Base-by-base conservation (phyloP, 257 asterid species). In the Forsythia viridissima region DNA sequence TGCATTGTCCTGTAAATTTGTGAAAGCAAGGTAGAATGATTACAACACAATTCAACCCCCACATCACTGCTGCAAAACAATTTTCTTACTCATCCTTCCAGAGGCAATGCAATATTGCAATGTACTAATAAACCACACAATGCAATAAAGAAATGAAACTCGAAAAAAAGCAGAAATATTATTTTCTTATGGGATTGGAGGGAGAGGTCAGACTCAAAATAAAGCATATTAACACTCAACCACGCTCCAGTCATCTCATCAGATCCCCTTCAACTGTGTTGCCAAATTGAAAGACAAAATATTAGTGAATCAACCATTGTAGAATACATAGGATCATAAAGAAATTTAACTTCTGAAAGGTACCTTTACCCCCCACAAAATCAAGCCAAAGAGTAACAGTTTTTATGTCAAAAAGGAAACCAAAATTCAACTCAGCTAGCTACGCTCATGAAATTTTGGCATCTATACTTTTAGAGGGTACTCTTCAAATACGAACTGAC, bases 1-100 rank as follows among this genome's bases (percentile, higher is more conserved):
- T 68, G 99, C 99, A 83, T 86, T 93, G 80, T 93, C 98, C 98
- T 94, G 94, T 74, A 86, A 61, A 79, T 71, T 70, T 63, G 77
- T 42, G 18, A 70, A 15, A 57, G 42, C 21, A 72, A 73, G 76
- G 71, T 37, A 73, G 55, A 43, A 20, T 46, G 30, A 70, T 39
- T 63, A 39, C 15, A 40, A 66, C 30, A n/a, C 12, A 34, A 2
- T n/a, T 46, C 16, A 8, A 71, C 46, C 43, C 46, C 10, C 20
- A 11, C 48, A 20, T 46, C 80, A 74, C 61, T 41, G 18, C 6
- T 10, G 34, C 36, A 46, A 36, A 46, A 69, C 52, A 48, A 37
- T 63, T 82, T 63, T 61, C 74, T 41, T 71, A 39, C 24, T 42
- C 37, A 74, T 55, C 36, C 63, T 51, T 51, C 61, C n/a, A 51